Base-by-base conservation (phyloP, 2,329 filamentous ascomycete genomes). In the Penicillium decumbens region DNA sequence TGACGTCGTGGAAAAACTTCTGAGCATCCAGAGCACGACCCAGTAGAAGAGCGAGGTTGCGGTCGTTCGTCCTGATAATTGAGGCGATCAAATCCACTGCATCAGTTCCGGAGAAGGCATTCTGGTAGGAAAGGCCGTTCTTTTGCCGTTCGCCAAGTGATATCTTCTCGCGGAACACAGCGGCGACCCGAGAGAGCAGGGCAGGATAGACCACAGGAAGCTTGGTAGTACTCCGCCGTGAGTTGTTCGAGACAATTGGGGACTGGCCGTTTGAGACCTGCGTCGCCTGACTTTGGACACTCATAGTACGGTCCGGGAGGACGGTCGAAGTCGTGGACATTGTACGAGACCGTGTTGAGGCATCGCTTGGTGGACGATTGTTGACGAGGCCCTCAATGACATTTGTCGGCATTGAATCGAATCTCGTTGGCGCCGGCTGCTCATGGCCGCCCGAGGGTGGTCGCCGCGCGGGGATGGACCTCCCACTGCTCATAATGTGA, bases 1-100 rank as follows among this genome's bases (percentile, higher is more conserved):
- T 96, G 43, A 97, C 93, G 77, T 98, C 93, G 74, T 98, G 93
- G 68, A 98, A 98, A 75, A 95, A 96, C 69, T 97, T 97, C 67
- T 98, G 93, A 23, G 93, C 93, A 72, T 98, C 93, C 53, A 98
- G 76, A 37, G 93, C 90, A 66, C 93, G 83, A 54, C 93, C 93
- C 13, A 98, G 77, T 8, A 98, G 81, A 42, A 98, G 77, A 9
- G 93, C 93, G 53, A 98, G 77, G 67, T 98, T 98, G 51, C 93
- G 83, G 71, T 98, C 93, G 0, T 89, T 95, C 1, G 93, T 98
- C 65, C 95, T 87, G 70, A 98, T 97, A 58, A 98, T 97, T 66
- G 95, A 95, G 1, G 89, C 89, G 57, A 98, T 87, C 50, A 97
- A 80, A 68, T 98, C 93, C 18, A 98, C 93, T 18, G 93, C 92